phyloP scores from a whole-genome alignment of 257 asterid species.

The Salvia hispanica region DNA sequence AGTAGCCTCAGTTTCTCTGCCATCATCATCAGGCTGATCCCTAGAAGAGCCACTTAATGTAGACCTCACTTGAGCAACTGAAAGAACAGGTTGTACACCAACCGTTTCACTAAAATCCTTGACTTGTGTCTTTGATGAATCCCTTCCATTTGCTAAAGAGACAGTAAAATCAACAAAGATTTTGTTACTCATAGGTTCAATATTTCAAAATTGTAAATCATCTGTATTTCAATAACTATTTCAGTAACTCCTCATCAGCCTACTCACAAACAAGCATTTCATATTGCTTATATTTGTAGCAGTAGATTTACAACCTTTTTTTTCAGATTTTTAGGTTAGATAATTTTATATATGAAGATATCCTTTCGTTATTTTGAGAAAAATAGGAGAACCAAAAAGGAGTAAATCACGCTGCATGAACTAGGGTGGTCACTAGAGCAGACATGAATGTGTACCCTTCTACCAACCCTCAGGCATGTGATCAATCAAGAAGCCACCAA shows the following conservation, averaged over 20 bases:
- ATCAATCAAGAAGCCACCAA: slow-evolving; percentile 6
- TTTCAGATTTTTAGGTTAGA: neutral
- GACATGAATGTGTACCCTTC: neutral
- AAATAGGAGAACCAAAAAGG: neutral
- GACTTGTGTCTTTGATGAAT: slow-evolving; percentile 52
- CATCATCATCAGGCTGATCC: slow-evolving; percentile 87
- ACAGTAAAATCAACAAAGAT: slow-evolving; percentile 27
- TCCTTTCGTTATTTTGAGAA: neutral
- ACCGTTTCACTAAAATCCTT: slow-evolving; percentile 53
- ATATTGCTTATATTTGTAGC: neutral
- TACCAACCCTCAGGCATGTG: slow-evolving; percentile 6
- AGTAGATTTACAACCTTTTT: neutral
- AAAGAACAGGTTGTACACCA: slow-evolving; percentile 56
- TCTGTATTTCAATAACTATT: neutral
- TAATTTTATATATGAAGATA: neutral
- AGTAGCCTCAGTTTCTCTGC: slow-evolving; percentile 60
- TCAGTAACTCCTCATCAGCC: neutral
- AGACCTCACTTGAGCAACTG: slow-evolving; percentile 60
- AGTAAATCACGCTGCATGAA: neutral
- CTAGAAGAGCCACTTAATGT: slow-evolving; percentile 83
- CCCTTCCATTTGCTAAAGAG: slow-evolving; percentile 51
- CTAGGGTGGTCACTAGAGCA: neutral
- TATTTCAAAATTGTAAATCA: neutral
- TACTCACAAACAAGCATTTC: neutral
- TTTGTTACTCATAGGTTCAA: slow-evolving; percentile 12